Evolutionary conservation across 225 moss, liverwort and hornwort genomes (phyloP).

Genomic region (Bryoerythrophyllum caledonicum): DNA sequence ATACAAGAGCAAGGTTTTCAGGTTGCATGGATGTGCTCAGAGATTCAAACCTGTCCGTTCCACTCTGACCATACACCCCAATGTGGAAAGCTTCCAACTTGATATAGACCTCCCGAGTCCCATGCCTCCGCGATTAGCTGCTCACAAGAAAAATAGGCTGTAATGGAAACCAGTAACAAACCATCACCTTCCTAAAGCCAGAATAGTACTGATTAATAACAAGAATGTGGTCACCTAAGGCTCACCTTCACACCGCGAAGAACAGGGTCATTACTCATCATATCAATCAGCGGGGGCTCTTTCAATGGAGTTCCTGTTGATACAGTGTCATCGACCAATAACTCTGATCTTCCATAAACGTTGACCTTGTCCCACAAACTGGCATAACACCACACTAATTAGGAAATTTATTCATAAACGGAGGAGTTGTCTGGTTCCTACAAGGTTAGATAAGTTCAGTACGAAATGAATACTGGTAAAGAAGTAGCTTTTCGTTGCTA

Average conservation of each 20-base stretch:
- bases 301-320: constrained; percentile 74
- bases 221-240: background rate
- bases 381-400: constrained; percentile 4
- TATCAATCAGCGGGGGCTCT: constrained; percentile 78
- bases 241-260: constrained; percentile 69
- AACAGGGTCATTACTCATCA: constrained; percentile 84
- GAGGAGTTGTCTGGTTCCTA: background rate
- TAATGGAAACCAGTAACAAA: constrained; percentile 14
- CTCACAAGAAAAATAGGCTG: constrained; percentile 9
- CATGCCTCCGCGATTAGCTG: constrained; percentile 84
- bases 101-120: constrained; percentile 82
- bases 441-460: background rate
- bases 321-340: constrained; percentile 55
- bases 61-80: constrained; percentile 91
- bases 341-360: constrained; percentile 59
- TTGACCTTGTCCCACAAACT: constrained; percentile 81
- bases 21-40: background rate
- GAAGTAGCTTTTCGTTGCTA: background rate
- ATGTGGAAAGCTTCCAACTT: constrained; percentile 82
- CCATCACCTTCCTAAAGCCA: constrained; percentile 2
- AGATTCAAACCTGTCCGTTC: constrained; percentile 68
- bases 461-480: background rate
- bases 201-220: background rate
- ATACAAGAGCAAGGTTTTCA: constrained; percentile 14
- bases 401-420: background rate